Percentiles rank a stretch among this genome's conserved stretches.
These are phyloP conservation scores for Aechmea fasciata DNA, from an alignment of 176 grass and related monocot genomes.

Conservation along the genomic window DNA sequence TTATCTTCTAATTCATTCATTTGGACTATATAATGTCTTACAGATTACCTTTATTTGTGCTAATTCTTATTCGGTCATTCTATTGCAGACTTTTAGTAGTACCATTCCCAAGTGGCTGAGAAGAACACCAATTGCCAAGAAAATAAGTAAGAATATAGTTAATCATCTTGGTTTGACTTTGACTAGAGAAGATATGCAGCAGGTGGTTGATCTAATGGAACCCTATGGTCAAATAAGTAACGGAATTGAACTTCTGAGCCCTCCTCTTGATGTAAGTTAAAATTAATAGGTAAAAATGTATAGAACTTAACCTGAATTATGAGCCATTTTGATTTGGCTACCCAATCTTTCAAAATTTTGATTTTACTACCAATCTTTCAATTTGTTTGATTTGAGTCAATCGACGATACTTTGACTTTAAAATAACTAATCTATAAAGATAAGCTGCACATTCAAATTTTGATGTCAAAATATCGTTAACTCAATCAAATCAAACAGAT, in stretches of 20 bases:
- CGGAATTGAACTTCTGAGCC: conserved; percentile 29
- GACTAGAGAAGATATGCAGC: conserved; percentile 27
- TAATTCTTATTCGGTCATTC: too few species aligned
- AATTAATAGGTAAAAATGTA: neutral
- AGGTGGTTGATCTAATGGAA: conserved; percentile 35
- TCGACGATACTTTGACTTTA: too few species aligned
- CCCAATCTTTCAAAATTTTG: too few species aligned
- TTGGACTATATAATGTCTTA: too few species aligned
- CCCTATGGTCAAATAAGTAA: conserved; percentile 29
- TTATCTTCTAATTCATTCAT: neutral
- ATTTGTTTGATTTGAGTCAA: too few species aligned
- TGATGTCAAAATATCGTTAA: too few species aligned
- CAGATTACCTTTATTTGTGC: too few species aligned
- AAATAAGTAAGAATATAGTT: conserved; percentile 21
- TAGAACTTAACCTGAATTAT: neutral
- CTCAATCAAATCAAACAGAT: too few species aligned
- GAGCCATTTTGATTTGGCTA: too few species aligned
- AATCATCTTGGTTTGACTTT: conserved; percentile 29
- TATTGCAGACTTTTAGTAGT: conserved; percentile 15
- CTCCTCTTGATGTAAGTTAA: conserved; percentile 22
- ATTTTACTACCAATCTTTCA: too few species aligned
- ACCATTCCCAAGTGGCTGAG: conserved; percentile 25
- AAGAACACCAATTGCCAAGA: conserved; percentile 4
- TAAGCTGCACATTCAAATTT: too few species aligned
- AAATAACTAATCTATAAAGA: too few species aligned